A percentile compares a stretch with the other conserved stretches of the same genome.
Conservation (phyloP, 169 alveolate genomes). For the Ichthyophthirius multifiliis region DNA sequence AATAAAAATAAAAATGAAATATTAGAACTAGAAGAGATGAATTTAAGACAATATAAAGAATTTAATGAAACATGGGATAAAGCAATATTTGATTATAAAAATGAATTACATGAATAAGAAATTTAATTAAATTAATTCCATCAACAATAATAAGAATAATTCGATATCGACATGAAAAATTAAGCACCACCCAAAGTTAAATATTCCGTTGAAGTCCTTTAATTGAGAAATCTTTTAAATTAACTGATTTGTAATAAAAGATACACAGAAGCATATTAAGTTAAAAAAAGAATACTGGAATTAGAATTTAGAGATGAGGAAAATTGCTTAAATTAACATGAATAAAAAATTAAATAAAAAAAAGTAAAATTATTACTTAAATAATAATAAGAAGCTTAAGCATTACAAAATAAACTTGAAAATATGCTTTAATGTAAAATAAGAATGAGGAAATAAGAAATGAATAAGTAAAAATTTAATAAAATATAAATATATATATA, state of each 20-base stretch:
- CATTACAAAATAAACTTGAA: not conserved
- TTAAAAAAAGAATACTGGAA: slow-evolving; percentile 1
- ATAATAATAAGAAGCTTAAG: not conserved
- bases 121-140: not conserved
- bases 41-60: not conserved
- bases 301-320: not conserved
- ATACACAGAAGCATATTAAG: not conserved
- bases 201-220: not conserved
- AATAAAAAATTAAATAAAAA: not conserved
- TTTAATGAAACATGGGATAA: slow-evolving; percentile 4
- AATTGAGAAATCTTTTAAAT: not conserved
- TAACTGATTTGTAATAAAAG: not conserved
- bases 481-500: not conserved
- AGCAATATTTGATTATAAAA: not conserved
- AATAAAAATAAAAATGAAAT: not conserved
- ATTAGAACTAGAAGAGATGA: not conserved
- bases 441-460: not conserved
- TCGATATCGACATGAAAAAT: not conserved
- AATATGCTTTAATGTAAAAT: not conserved
- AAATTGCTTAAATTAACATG: not conserved
- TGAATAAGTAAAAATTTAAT: not conserved
- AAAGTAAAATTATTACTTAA: not conserved
- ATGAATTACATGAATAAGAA: not conserved
- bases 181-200: not conserved
- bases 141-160: not conserved